Percentiles rank a stretch among this genome's conserved stretches.
These are phyloP conservation scores for Chimonanthus salicifolius DNA, from an alignment of 164 flowering plant genomes.

Conservation along the genomic window DNA sequence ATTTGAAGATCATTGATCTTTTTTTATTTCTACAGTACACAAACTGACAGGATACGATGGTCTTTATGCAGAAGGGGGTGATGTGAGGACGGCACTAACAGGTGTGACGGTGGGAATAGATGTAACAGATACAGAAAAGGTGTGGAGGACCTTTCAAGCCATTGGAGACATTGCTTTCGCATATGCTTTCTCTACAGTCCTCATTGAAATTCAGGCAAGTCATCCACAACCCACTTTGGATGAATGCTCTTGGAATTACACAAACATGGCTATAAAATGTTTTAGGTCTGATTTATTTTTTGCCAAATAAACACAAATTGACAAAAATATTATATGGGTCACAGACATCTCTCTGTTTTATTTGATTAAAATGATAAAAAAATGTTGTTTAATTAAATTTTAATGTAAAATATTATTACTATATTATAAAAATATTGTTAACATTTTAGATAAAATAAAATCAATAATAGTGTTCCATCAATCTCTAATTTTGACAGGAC, in stretches of 20 bases:
- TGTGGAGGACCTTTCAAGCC: conserved; percentile 79
- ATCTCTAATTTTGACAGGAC: too few species aligned
- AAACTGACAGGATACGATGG: background rate
- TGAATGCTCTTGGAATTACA: background rate
- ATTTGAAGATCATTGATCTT: background rate
- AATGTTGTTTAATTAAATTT: too few species aligned
- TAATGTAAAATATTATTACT: too few species aligned
- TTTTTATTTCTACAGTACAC: too few species aligned
- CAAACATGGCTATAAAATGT: background rate
- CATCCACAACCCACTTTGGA: background rate
- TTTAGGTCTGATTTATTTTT: too few species aligned
- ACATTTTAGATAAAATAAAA: too few species aligned
- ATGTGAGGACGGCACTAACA: conserved; percentile 51
- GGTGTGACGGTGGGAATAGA: conserved; percentile 71
- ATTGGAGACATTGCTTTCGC: conserved; percentile 95
- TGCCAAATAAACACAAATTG: too few species aligned
- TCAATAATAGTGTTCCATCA: too few species aligned
- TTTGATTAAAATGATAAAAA: too few species aligned
- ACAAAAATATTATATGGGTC: too few species aligned
- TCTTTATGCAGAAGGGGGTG: conserved; percentile 25
- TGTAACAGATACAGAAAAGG: conserved; percentile 59
- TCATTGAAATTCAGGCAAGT: conserved; percentile 81
- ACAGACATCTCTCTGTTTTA: too few species aligned
- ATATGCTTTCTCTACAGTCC: conserved; percentile 76
- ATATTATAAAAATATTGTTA: too few species aligned